A percentile compares a stretch with the other conserved stretches of the same genome.
Evolutionary conservation across 805 yeast genomes (phyloP).

Genomic region (Huiozyma naganishii): DNA sequence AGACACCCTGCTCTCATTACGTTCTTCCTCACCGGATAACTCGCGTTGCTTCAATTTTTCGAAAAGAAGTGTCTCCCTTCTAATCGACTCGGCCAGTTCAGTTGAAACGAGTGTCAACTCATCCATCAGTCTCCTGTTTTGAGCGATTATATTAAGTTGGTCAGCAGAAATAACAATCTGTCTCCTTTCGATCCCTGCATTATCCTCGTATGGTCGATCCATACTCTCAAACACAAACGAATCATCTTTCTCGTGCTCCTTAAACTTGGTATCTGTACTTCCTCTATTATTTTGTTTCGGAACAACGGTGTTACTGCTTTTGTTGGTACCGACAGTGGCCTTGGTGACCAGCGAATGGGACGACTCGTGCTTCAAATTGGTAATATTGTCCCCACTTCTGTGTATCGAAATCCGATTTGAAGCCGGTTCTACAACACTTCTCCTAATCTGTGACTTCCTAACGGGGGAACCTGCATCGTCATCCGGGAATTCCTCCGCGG

Average conservation of each 20-base stretch:
- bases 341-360: not conserved
- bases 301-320: slow-evolving; percentile 1
- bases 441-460: not conserved
- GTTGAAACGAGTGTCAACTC: slow-evolving; percentile 60
- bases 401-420: slow-evolving; percentile 1
- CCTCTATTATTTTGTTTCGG: too few species aligned
- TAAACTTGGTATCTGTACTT: too few species aligned
- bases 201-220: slow-evolving; percentile 5
- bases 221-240: slow-evolving; percentile 18
- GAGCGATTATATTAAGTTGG: slow-evolving; percentile 50
- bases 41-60: slow-evolving; percentile 22
- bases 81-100: slow-evolving; percentile 63
- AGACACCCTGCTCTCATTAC: not conserved
- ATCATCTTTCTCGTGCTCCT: slow-evolving; percentile 7
- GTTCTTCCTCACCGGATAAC: not conserved
- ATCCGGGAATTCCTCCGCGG: slow-evolving; percentile 19
- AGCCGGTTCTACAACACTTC: not conserved
- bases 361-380: not conserved
- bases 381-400: not conserved
- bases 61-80: slow-evolving; percentile 56
- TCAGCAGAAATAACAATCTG: slow-evolving; percentile 39
- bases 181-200: slow-evolving; percentile 2
- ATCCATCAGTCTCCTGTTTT: slow-evolving; percentile 45
- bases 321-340: not conserved
- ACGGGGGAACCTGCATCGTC: not conserved